Conservation (phyloP, 768 basidiomycete species). For the Mycena epipterygia region DNA sequence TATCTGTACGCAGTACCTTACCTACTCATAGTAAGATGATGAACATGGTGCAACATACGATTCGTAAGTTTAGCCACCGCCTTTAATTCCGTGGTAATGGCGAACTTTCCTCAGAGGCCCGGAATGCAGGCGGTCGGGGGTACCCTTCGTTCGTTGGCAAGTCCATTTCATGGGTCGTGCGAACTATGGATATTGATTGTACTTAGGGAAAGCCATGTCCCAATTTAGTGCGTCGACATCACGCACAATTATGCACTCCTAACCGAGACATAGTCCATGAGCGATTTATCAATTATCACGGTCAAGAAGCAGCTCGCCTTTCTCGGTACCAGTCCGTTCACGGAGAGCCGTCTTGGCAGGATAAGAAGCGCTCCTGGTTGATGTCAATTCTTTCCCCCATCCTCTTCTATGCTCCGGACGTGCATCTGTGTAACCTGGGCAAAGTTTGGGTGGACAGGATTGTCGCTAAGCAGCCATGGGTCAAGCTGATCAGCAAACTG, state of each 20-base stretch:
- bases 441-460: constrained; percentile 63
- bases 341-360: constrained; percentile 32
- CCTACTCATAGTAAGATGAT: not conserved
- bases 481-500: constrained; percentile 51
- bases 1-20: not conserved
- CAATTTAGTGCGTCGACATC: not conserved
- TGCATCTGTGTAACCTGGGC: constrained; percentile 56
- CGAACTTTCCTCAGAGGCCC: not conserved
- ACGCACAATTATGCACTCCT: constrained; percentile 11
- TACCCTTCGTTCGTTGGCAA: not conserved
- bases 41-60: not conserved
- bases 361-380: constrained; percentile 44
- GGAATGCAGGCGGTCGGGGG: not conserved
- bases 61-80: not conserved
- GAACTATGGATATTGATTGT: not conserved
- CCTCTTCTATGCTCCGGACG: constrained; percentile 61
- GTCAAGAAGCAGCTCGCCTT: constrained; percentile 59
- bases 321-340: constrained; percentile 49
- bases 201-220: constrained; percentile 15
- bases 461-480: constrained; percentile 55
- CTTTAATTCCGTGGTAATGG: not conserved
- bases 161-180: not conserved
- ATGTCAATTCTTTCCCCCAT: constrained; percentile 54
- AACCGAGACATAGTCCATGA: constrained; percentile 43
- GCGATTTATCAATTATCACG: constrained; percentile 57